A percentile compares a stretch with the other conserved stretches of the same genome.
These are phyloP conservation scores for Persicaria tinctoria DNA, from an alignment of 148 eudicot genomes.

Conservation along the genomic window DNA sequence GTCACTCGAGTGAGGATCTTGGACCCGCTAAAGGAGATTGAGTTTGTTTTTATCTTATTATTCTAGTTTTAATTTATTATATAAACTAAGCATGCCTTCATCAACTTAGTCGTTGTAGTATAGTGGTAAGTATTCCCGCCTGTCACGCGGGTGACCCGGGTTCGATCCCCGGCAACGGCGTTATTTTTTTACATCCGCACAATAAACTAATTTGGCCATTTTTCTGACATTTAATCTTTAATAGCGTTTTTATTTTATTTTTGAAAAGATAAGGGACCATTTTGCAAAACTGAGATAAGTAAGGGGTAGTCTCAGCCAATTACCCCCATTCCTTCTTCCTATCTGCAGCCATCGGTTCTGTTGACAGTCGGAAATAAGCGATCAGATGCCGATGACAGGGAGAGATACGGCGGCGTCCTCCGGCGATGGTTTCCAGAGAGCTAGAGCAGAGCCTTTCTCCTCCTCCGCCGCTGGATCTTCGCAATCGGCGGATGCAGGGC, in stretches of 20 bases:
- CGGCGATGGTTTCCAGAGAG: slow-evolving; percentile 9
- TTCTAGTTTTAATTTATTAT: not conserved
- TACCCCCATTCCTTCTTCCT: not conserved
- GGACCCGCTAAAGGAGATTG: too few species aligned
- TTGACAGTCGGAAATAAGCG: not conserved
- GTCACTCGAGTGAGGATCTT: too few species aligned
- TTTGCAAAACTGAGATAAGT: not conserved
- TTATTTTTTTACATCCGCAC: not conserved
- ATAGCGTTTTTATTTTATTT: not conserved
- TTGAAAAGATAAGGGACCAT: not conserved
- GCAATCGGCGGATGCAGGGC: slow-evolving; percentile 6
- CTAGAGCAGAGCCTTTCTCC: slow-evolving; percentile 6
- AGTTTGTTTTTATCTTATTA: too few species aligned
- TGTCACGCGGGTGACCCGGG: slow-evolving; percentile 99
- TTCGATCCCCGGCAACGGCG: slow-evolving; percentile 99
- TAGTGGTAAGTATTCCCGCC: slow-evolving; percentile 99
- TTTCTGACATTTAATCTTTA: not conserved
- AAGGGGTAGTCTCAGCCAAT: not conserved
- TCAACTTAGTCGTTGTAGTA: slow-evolving; percentile 79
- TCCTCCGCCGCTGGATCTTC: not conserved
- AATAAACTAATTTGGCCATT: not conserved
- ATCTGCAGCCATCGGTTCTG: slow-evolving; percentile 5
- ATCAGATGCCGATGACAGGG: slow-evolving; percentile 6
- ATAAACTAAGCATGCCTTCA: too few species aligned
- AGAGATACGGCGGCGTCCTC: not conserved